Evolutionary conservation across 371 early-diverging fungal species (phyloP).

Genomic region (Mortierella sp.): DNA sequence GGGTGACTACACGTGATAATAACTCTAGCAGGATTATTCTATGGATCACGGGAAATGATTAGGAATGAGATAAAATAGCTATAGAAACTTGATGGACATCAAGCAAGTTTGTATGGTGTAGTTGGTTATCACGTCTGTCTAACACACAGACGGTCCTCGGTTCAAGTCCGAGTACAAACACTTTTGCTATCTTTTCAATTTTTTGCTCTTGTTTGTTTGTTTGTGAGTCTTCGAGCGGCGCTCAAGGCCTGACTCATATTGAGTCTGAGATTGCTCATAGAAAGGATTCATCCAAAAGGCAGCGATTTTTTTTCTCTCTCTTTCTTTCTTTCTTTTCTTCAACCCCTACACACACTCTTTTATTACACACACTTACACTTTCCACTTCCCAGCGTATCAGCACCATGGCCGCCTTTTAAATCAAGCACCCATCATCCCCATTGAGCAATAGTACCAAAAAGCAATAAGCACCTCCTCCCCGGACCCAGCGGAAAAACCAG

Average conservation of each 20-base stretch:
- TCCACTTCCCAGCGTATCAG: conserved; percentile 4
- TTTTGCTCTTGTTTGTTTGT: background rate
- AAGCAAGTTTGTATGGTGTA: conserved; percentile 86
- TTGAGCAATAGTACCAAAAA: background rate
- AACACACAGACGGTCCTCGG: conserved; percentile 92
- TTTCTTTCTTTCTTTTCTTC: background rate
- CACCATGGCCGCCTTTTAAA: conserved; percentile 17
- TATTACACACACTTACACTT: background rate
- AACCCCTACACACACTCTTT: conserved; percentile 7
- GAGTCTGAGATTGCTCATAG: background rate
- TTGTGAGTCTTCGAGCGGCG: background rate
- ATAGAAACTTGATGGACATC: background rate
- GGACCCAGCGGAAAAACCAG: background rate
- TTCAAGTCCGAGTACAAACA: conserved; percentile 73
- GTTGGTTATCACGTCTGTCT: conserved; percentile 94
- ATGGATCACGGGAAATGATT: background rate
- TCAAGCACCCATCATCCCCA: background rate
- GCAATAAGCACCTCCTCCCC: background rate
- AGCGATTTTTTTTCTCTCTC: background rate
- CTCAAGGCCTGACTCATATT: background rate
- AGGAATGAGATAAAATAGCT: background rate
- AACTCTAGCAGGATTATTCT: background rate
- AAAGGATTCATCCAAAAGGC: background rate
- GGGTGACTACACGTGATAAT: background rate
- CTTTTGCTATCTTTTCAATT: conserved; percentile 13